Evolutionary conservation across 495 filamentous ascomycete genomes (phyloP).

Genomic region (Neurospora intermedia): DNA sequence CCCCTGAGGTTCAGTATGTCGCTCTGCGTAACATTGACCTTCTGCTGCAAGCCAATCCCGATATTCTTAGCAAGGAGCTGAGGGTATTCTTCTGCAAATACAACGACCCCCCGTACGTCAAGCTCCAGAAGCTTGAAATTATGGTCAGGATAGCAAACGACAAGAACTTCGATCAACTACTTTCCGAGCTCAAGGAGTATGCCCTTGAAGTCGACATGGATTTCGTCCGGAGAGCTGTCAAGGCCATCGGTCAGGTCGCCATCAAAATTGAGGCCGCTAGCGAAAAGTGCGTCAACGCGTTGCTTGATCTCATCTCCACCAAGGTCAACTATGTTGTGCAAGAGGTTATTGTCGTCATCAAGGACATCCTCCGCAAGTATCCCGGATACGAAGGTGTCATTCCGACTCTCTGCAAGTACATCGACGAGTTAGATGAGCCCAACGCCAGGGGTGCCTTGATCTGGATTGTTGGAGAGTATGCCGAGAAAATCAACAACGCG

Average conservation of each 20-base stretch:
- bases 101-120: slow-evolving; percentile 99
- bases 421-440: slow-evolving; percentile 96
- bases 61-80: slow-evolving; percentile 93
- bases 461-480: slow-evolving; percentile 98
- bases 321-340: slow-evolving; percentile 99
- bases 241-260: slow-evolving; percentile 93
- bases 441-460: slow-evolving; percentile 99
- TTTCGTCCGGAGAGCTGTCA: slow-evolving; percentile 95
- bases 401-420: slow-evolving; percentile 83
- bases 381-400: slow-evolving; percentile 98
- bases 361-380: slow-evolving; percentile 98
- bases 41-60: slow-evolving; percentile 85
- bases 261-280: slow-evolving; percentile 98
- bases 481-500: slow-evolving; percentile 90
- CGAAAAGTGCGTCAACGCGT: slow-evolving; percentile 77
- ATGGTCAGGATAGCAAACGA: slow-evolving; percentile 99
- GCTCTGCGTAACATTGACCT: slow-evolving; percentile 89
- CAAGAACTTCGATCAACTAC: slow-evolving; percentile 88
- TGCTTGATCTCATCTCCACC: slow-evolving; percentile 90
- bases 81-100: slow-evolving; percentile 99
- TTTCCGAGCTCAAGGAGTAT: slow-evolving; percentile 93
- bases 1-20: slow-evolving; percentile 94
- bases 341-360: slow-evolving; percentile 98
- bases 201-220: slow-evolving; percentile 98
- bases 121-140: slow-evolving; percentile 96